A percentile compares a stretch with the other conserved stretches of the same genome.
phyloP scores from a whole-genome alignment of 2,329 filamentous ascomycete genomes.

The Grosmannia huntii region DNA sequence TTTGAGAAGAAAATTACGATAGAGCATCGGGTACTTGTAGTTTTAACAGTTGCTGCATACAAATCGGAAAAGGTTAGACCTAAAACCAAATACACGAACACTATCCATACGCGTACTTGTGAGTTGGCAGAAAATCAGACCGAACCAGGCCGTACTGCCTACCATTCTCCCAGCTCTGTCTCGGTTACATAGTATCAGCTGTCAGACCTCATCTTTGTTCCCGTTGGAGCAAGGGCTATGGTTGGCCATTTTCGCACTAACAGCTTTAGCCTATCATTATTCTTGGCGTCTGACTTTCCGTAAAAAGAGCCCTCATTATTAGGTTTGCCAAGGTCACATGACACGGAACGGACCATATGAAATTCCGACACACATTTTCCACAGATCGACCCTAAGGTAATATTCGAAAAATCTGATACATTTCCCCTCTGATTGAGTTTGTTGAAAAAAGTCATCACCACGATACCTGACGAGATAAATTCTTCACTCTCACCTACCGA shows the following conservation, averaged over 20 bases:
- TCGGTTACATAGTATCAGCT: neutral
- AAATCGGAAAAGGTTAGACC: neutral
- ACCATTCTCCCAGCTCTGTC: neutral
- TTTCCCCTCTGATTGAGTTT: neutral
- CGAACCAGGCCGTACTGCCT: neutral
- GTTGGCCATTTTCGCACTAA: neutral
- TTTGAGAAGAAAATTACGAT: too few species aligned
- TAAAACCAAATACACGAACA: neutral
- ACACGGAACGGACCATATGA: conserved; percentile 7
- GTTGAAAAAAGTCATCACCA: neutral
- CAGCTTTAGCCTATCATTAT: neutral
- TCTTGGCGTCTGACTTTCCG: neutral
- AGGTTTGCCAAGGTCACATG: conserved; percentile 4
- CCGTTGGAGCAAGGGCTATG: neutral
- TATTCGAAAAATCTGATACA: conserved; percentile 2
- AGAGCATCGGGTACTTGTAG: neutral
- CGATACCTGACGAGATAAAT: conserved; percentile 4
- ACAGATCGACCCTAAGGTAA: neutral
- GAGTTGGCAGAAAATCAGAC: neutral
- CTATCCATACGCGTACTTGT: neutral
- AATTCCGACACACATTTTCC: conserved; percentile 9
- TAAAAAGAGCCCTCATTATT: neutral
- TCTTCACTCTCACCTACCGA: conserved; percentile 6
- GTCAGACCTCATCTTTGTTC: too few species aligned
- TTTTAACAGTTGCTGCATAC: neutral